phyloP scores from a whole-genome alignment of 768 basidiomycete species.

The Agaricus subrufescens region DNA sequence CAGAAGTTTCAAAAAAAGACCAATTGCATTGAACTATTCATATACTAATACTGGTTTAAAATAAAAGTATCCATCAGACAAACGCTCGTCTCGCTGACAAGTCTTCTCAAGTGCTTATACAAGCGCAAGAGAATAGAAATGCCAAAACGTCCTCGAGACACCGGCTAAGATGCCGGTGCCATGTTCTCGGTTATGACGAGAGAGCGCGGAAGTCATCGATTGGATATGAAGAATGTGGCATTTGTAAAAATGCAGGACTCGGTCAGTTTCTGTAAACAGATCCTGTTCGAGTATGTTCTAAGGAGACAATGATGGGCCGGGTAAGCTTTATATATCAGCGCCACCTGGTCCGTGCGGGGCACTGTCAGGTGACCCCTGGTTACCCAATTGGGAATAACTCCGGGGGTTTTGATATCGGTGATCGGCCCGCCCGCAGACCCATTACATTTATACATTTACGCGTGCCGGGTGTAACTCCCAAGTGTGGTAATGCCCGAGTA shows the following conservation, averaged over 20 bases:
- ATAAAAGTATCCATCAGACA: slow-evolving; percentile 53
- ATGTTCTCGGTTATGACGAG: slow-evolving; percentile 68
- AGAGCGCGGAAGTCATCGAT: slow-evolving; percentile 62
- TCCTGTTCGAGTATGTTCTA: slow-evolving; percentile 80
- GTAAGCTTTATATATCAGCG: slow-evolving; percentile 20
- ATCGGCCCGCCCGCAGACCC: too few species aligned
- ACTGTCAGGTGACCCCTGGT: background rate
- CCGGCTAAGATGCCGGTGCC: slow-evolving; percentile 21
- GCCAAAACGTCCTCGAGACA: slow-evolving; percentile 66
- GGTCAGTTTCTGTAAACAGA: slow-evolving; percentile 81
- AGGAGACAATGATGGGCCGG: slow-evolving; percentile 25
- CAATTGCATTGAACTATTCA: background rate
- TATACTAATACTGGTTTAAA: background rate
- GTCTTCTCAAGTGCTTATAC: slow-evolving; percentile 25
- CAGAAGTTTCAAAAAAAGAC: background rate
- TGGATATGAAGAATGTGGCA: slow-evolving; percentile 70
- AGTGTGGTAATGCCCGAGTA: too few species aligned
- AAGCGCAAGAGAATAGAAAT: slow-evolving; percentile 20
- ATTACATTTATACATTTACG: too few species aligned
- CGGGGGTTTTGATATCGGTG: too few species aligned
- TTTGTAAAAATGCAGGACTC: slow-evolving; percentile 78
- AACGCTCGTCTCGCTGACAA: slow-evolving; percentile 53
- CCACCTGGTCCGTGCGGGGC: slow-evolving; percentile 25
- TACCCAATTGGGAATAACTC: too few species aligned
- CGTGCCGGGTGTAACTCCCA: too few species aligned